Evolutionary conservation across 1,284 basidiomycete species (phyloP), one percentile per base, ranked within the genome.

Genomic region (Apiotrichum siamense): DNA sequence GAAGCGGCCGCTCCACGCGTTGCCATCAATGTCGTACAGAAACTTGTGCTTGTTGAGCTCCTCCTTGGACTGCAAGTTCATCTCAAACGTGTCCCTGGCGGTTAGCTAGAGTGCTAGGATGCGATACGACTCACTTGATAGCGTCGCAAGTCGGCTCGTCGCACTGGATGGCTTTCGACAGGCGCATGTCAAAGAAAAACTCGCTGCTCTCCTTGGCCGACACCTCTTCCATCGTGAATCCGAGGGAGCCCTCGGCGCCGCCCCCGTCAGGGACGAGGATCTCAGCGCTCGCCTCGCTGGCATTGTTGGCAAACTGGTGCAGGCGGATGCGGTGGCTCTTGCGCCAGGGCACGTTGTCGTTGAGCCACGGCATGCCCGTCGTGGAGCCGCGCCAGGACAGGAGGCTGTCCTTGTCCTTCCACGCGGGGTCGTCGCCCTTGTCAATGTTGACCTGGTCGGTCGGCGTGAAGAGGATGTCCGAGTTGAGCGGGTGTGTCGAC

Each of bases 11-110:
- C 66, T 70, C 74, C 74, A 77, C 4, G 71, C 74, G 57, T 77
- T 77, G 1, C 77, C 75, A 53, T 77, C 77, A n/a, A 77, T 74
- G 52, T 78, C 76, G 11, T 77, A 65, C 45, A 76, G 49, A 62
- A 74, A 76, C 55, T 76, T 76, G 64, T 76, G 67, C 53, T 66
- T 50, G 49, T 67, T 67, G 38, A 70, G 44, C 18, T 61, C 57
- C 20, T 63, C 57, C 3, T 62, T 38, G 3, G 49, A 36, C 46
- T 72, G 68, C 41, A 75, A 73, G 45, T 82, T 81, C n/a, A 77
- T 77, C 51, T 2, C 54, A 11, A 57, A 66, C 71, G 5, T 62
- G 44, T 37, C 73, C 66, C 44, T 69, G 65, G n/a, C 49, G 37
- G 37, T 44, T 65, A 84, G 17, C 55, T n/a, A n/a, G n/a, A n/a